phyloP scores from a whole-genome alignment of 768 basidiomycete species.

The Naganishia vishniacii region DNA sequence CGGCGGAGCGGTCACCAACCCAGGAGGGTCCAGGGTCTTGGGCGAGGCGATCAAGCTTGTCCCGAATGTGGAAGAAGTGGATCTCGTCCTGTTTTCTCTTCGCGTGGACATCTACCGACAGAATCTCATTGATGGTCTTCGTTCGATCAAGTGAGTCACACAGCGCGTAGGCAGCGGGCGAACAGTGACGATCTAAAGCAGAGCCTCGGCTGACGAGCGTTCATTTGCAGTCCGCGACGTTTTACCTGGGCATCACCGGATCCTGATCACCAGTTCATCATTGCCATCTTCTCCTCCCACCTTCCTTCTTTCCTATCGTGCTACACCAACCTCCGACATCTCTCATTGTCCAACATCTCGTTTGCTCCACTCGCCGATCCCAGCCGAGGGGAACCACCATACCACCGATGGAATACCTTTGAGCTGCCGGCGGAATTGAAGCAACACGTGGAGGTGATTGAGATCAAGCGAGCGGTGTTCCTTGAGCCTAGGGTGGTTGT shows the following conservation, averaged over 20 bases:
- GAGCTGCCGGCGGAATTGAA: background rate
- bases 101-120: slow-evolving; percentile 18
- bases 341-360: slow-evolving; percentile 15
- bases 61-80: slow-evolving; percentile 10
- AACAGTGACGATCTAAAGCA: too few relatives aligned
- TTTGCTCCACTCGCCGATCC: slow-evolving; percentile 23
- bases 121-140: background rate
- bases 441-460: slow-evolving; percentile 1
- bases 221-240: slow-evolving; percentile 10
- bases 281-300: slow-evolving; percentile 25
- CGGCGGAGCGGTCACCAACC: slow-evolving; percentile 14
- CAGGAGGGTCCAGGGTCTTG: slow-evolving; percentile 6
- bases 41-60: slow-evolving; percentile 10
- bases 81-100: slow-evolving; percentile 17
- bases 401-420: slow-evolving; percentile 8
- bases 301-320: slow-evolving; percentile 3
- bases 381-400: slow-evolving; percentile 16
- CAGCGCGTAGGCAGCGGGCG: too few relatives aligned
- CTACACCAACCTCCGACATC: slow-evolving; percentile 18
- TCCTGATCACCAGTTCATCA: slow-evolving; percentile 24
- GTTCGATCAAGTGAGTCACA: slow-evolving; percentile 23
- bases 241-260: slow-evolving; percentile 24
- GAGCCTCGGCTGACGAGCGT: too few relatives aligned
- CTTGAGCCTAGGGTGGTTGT: slow-evolving; percentile 20
- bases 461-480: slow-evolving; percentile 22